Base-by-base conservation (phyloP, 345 rosid genomes). In the Gossypium bickii region DNA sequence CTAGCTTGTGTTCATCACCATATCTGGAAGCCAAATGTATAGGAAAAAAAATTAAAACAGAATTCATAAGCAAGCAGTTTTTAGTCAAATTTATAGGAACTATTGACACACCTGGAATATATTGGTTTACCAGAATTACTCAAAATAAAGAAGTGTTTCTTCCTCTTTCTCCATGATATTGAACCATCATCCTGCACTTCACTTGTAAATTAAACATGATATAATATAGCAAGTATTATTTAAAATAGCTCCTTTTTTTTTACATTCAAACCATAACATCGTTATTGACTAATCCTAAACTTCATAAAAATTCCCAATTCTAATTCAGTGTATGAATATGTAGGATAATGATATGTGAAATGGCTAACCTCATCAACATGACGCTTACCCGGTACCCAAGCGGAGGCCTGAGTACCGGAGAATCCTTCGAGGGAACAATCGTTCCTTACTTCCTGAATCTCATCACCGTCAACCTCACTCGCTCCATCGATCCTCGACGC, bases 101-200 rank as follows among this genome's bases (percentile, higher is more conserved):
- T 24, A 65, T 73, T 17, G 44, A 67, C 65, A 71, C 71, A 92
- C 99, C 98, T 93, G 80, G 99, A 93, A 89, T 92, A 93, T 83
- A 96, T 93, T 9, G 99, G 99, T 82, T 96, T 96, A 48, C 99
- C 99, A 27, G 97, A 96, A 80, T 96, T 82, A 83, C 99, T 96
- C 86, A 96, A 82, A 65, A 96, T 85, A 78, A 96, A 96, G 78
- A 96, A 96, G 82, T 96, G 99, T 79, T 96, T 96, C 88, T 93
- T 96, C 86, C 98, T 93, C 86, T 96, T 96, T 78, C 98, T 93
- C 99, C 99, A 93, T 41, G 99, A 86, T 59, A 87, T 80, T 13
- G 98, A 93, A 72, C 92, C 90, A 87, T 96, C 99, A 71, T 96
- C 99, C 99, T 96, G 97, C 87, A 80, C 85, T 85, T 91, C 86